Percentiles rank a stretch among this genome's conserved stretches.
phyloP scores from a whole-genome alignment of 768 basidiomycete species.

The Mycena polygramma region DNA sequence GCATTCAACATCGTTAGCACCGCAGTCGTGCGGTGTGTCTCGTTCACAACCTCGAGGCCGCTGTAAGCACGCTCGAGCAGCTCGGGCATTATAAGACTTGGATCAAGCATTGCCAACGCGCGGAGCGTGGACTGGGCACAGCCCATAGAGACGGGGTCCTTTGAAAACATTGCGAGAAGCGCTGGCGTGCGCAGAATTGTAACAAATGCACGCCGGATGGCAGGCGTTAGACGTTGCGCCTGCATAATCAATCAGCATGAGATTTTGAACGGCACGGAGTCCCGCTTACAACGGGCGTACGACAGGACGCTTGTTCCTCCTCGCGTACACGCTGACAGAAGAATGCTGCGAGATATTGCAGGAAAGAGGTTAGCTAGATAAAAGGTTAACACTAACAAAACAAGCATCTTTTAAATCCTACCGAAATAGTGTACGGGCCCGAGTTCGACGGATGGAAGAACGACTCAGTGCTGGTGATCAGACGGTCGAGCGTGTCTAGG shows the following conservation, averaged over 20 bases:
- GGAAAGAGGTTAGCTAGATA: conserved; percentile 71
- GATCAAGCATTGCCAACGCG: conserved; percentile 83
- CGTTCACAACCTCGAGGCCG: conserved; percentile 93
- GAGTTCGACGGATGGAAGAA: conserved; percentile 97
- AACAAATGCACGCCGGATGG: conserved; percentile 88
- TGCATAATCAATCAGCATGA: conserved; percentile 43
- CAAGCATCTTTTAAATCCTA: conserved; percentile 46
- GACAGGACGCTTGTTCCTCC: conserved; percentile 82
- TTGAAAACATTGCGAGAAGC: conserved; percentile 91
- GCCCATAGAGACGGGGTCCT: conserved; percentile 84
- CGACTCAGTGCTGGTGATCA: conserved; percentile 92
- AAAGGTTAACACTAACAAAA: conserved; percentile 24
- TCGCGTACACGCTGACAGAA: conserved; percentile 86
- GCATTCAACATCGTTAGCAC: conserved; percentile 88
- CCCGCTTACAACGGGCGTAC: conserved; percentile 76
- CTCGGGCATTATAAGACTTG: conserved; percentile 89
- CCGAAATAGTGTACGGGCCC: conserved; percentile 82
- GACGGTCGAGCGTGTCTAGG: conserved; percentile 86
- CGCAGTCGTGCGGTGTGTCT: conserved; percentile 95
- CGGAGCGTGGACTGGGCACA: conserved; percentile 86
- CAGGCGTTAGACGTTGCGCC: conserved; percentile 83
- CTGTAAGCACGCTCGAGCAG: conserved; percentile 92
- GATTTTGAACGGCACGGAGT: conserved; percentile 1
- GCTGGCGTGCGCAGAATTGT: conserved; percentile 86
- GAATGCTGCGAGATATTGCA: conserved; percentile 80